phyloP scores from a whole-genome alignment of 2,329 filamentous ascomycete genomes.

The Fusarium dlaminii region DNA sequence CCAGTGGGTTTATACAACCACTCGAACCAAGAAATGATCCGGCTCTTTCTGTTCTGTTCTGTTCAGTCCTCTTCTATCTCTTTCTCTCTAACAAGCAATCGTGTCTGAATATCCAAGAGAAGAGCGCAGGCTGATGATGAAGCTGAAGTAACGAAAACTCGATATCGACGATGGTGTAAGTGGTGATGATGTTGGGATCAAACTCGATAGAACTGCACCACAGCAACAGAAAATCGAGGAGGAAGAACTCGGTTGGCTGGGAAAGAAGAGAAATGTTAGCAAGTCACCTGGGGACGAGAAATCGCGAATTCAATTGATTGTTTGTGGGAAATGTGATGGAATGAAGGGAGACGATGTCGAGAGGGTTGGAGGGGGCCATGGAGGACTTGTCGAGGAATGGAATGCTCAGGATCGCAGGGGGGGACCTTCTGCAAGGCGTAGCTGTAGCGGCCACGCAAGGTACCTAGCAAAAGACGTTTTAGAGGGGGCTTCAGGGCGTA shows the following conservation, averaged over 20 bases:
- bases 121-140: background rate
- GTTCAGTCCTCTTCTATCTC: background rate
- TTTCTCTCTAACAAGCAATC: background rate
- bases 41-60: slow-evolving; percentile 12
- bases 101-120: slow-evolving; percentile 37
- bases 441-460: background rate
- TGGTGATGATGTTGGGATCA: slow-evolving; percentile 7
- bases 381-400: slow-evolving; percentile 24
- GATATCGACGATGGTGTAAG: slow-evolving; percentile 30
- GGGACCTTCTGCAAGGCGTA: slow-evolving; percentile 30
- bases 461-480: slow-evolving; percentile 10
- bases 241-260: slow-evolving; percentile 33
- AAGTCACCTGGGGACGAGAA: slow-evolving; percentile 20
- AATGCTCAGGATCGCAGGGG: slow-evolving; percentile 37
- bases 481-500: slow-evolving; percentile 12
- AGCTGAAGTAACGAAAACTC: slow-evolving; percentile 1
- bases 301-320: slow-evolving; percentile 27
- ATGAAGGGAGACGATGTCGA: slow-evolving; percentile 41
- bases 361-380: slow-evolving; percentile 28
- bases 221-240: slow-evolving; percentile 16
- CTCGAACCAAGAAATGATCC: slow-evolving; percentile 28
- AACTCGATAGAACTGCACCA: slow-evolving; percentile 19
- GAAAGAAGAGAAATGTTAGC: slow-evolving; percentile 32
- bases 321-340: slow-evolving; percentile 39
- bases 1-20: slow-evolving; percentile 36